These are phyloP conservation scores for Liriodendron chinense DNA, from an alignment of 164 flowering plant genomes.

Conservation along the genomic window DNA sequence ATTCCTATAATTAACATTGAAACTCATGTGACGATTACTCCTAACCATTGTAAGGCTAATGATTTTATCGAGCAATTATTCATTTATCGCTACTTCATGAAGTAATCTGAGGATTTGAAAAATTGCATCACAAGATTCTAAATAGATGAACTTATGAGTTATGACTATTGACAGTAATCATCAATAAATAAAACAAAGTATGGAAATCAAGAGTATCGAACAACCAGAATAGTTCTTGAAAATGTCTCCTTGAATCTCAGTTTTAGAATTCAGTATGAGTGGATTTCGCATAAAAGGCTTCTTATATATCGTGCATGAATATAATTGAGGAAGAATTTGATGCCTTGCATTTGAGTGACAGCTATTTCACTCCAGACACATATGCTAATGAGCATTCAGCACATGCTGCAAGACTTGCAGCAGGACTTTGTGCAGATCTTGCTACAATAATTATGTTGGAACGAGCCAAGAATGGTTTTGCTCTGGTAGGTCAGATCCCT, in stretches of 20 bases:
- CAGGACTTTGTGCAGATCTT: constrained; percentile 96
- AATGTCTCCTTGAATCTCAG: neutral
- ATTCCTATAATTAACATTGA: too few species aligned
- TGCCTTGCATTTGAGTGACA: constrained; percentile 30
- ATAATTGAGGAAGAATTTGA: neutral
- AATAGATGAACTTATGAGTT: too few species aligned
- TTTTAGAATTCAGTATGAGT: neutral
- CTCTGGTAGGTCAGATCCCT: constrained; percentile 53
- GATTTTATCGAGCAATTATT: too few species aligned
- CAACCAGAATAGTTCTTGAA: neutral
- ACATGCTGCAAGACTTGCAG: constrained; percentile 90
- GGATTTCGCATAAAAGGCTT: neutral
- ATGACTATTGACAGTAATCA: too few species aligned
- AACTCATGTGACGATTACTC: too few species aligned
- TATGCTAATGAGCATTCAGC: constrained; percentile 97
- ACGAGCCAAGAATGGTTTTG: constrained; percentile 88
- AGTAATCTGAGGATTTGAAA: too few species aligned
- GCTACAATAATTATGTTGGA: constrained; percentile 69
- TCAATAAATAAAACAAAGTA: too few species aligned
- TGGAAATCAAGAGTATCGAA: too few species aligned
- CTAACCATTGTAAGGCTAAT: too few species aligned
- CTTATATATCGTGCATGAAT: neutral
- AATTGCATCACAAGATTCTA: too few species aligned
- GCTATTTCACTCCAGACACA: constrained; percentile 95
- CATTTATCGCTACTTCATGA: too few species aligned